Conservation (phyloP, 768 basidiomycete species). For the Hypholoma fasciculare region DNA sequence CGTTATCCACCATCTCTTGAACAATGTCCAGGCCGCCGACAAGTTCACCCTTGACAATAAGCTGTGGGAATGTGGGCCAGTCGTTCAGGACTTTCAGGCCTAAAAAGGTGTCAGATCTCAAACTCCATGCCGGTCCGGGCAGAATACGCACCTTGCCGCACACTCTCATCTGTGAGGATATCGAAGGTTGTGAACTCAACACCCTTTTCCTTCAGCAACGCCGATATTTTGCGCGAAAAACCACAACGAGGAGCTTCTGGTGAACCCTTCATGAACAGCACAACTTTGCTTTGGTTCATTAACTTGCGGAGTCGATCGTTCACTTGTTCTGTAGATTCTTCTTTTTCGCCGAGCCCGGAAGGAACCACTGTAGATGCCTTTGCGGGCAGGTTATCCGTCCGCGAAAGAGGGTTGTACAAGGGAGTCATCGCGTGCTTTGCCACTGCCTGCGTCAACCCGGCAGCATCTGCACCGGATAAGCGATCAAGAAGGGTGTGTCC, state of each 20-base stretch:
- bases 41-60: slow-evolving; percentile 88
- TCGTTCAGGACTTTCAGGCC: slow-evolving; percentile 79
- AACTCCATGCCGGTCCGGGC: neutral
- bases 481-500: slow-evolving; percentile 85
- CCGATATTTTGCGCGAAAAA: slow-evolving; percentile 77
- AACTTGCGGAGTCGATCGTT: slow-evolving; percentile 60
- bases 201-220: slow-evolving; percentile 59
- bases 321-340: slow-evolving; percentile 69
- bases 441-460: slow-evolving; percentile 59
- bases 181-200: slow-evolving; percentile 79
- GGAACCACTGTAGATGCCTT: slow-evolving; percentile 24
- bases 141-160: slow-evolving; percentile 65
- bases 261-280: slow-evolving; percentile 90
- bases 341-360: slow-evolving; percentile 18
- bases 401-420: slow-evolving; percentile 43
- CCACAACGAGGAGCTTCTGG: slow-evolving; percentile 81
- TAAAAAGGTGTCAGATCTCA: slow-evolving; percentile 17
- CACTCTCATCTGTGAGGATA: slow-evolving; percentile 79
- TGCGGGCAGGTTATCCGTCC: slow-evolving; percentile 45
- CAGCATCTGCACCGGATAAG: slow-evolving; percentile 79
- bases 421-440: slow-evolving; percentile 51
- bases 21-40: slow-evolving; percentile 95
- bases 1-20: slow-evolving; percentile 81
- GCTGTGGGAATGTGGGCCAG: slow-evolving; percentile 89
- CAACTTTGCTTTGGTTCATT: slow-evolving; percentile 79